Base-by-base conservation (phyloP, 2,329 filamentous ascomycete genomes). In the Periconia digitata region DNA sequence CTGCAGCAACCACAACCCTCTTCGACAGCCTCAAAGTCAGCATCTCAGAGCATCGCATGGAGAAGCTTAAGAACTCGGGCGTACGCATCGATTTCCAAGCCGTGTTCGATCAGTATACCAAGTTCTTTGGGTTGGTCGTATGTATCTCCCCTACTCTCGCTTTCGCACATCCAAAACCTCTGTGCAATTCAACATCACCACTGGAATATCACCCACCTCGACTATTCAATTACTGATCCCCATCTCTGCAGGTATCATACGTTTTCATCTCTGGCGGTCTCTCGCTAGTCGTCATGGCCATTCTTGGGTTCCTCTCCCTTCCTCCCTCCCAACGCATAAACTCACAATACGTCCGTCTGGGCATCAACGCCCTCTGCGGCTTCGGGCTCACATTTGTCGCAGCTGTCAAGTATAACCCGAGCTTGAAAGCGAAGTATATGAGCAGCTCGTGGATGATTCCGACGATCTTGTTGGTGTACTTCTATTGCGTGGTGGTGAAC, bases 401-500 rank as follows among this genome's bases (percentile, higher is more conserved):
- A 3, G 34, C 60, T 18, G 40, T 67, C n/a, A 51, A 51, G 6
- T 56, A 50, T n/a, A 58, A 54, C 38, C 42, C 42, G 2, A 38
- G 41, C 7, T 21, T 36, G 2, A 40, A 56, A 42, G 52, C 34
- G 7, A 55, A 56, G 10, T 69, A 58, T 39, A 35, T 63, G 34
- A 39, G 40, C 8, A 62, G 58, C 40, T 46, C 60, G 13, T 68
- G 65, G 64, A 59, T 69, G 49, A 55, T 70, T 22, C 65, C 66
- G 17, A 66, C 62, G 1, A 52, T 66, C 15, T 61, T 58, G 17
- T 40, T 69, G 12, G 50, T 58, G 7, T 53, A 62, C 18, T 64
- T 67, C 44, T 7, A 60, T 3, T 64, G 58, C 36, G 60, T 67
- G 2, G 35, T 65, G 13, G 43, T 55, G 7, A 59, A 61, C 32